These are phyloP conservation scores for Schizothecium vesticola DNA, from an alignment of 495 filamentous ascomycete genomes.

Conservation along the genomic window DNA sequence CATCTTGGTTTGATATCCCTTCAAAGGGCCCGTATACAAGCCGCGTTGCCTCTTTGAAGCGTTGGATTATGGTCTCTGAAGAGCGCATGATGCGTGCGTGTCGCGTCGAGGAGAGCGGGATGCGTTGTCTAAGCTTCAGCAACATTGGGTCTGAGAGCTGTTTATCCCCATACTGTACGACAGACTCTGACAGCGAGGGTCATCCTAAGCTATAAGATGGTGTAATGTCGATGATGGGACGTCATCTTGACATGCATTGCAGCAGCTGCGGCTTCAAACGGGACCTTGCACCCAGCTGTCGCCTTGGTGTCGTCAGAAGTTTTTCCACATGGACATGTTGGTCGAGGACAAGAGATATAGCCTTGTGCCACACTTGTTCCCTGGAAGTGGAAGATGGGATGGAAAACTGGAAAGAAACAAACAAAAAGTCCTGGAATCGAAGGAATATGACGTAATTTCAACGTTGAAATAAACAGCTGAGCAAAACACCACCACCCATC, in stretches of 20 bases:
- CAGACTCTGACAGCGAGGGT: neutral
- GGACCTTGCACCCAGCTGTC: neutral
- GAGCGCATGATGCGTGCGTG: conserved; percentile 1
- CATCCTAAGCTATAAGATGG: neutral
- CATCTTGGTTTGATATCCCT: conserved; percentile 17
- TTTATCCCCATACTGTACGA: neutral
- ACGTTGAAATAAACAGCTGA: neutral
- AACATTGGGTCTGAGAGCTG: neutral
- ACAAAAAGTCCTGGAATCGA: neutral
- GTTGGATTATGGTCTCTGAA: conserved; percentile 11
- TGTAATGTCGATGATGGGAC: neutral
- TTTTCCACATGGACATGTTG: neutral
- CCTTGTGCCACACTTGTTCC: neutral
- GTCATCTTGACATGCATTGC: neutral
- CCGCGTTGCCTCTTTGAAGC: conserved; percentile 37
- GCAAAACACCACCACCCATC: no score
- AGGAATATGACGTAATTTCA: neutral
- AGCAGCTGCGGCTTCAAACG: neutral
- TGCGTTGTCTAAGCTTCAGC: neutral
- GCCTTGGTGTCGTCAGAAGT: neutral
- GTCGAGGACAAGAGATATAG: neutral
- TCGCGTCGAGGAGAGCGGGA: neutral
- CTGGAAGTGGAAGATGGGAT: neutral
- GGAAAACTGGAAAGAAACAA: neutral
- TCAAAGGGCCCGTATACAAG: conserved; percentile 42